Evolutionary conservation across 257 asterid genomes (phyloP).

Genomic region (Solanum chilense): DNA sequence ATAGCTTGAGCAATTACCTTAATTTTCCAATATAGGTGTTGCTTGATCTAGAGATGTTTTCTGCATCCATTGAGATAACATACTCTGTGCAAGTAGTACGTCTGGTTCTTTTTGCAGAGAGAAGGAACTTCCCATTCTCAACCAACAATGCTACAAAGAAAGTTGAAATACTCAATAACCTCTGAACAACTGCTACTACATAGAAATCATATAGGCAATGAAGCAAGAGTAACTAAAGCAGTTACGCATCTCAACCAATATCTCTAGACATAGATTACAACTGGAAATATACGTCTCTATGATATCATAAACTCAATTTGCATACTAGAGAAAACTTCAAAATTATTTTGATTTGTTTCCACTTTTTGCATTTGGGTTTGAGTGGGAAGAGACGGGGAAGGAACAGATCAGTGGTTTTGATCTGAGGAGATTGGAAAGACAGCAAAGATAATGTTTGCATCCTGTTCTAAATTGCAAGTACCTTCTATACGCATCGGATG

Average conservation of each 20-base stretch:
- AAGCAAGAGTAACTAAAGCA: background rate
- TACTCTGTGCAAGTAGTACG: slow-evolving; percentile 95
- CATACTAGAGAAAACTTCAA: background rate
- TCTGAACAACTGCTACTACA: background rate
- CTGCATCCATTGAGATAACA: slow-evolving; percentile 90
- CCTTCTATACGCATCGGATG: background rate
- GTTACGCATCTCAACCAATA: background rate
- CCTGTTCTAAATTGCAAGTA: background rate
- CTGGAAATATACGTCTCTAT: background rate
- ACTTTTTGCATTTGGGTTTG: background rate
- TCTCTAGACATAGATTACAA: background rate
- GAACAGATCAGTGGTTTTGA: background rate
- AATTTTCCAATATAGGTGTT: slow-evolving; percentile 83
- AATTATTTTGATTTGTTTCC: background rate
- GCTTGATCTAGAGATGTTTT: slow-evolving; percentile 82
- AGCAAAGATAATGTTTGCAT: background rate
- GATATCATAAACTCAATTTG: background rate
- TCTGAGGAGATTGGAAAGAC: background rate
- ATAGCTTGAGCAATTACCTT: slow-evolving; percentile 26
- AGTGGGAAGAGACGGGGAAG: background rate
- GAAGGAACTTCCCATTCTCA: slow-evolving; percentile 95
- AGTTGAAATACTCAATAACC: background rate
- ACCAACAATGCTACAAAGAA: slow-evolving; percentile 61
- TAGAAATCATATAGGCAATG: background rate
- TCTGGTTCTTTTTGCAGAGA: slow-evolving; percentile 90